These are phyloP conservation scores for Gossypium arboreum DNA, from an alignment of 345 rosid species.

Conservation along the genomic window DNA sequence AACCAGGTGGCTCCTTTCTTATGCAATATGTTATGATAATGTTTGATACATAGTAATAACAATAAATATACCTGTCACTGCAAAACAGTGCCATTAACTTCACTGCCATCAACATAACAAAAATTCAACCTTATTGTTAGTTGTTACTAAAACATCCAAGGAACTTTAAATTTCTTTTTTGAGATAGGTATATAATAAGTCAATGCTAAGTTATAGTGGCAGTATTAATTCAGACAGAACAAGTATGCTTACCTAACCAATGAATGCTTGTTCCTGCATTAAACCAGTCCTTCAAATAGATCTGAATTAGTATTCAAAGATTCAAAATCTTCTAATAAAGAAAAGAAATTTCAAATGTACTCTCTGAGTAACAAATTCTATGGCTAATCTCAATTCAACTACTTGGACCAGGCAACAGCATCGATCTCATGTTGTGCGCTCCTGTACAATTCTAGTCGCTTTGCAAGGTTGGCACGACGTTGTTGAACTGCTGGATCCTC, in stretches of 20 bases:
- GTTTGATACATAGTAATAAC: neutral
- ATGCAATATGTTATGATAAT: neutral
- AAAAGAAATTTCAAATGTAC: no score
- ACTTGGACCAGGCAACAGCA: slow-evolving; percentile 88
- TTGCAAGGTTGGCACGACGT: slow-evolving; percentile 57
- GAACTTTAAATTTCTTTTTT: neutral
- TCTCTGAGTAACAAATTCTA: neutral
- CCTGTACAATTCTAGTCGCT: slow-evolving; percentile 85
- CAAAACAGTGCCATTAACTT: neutral
- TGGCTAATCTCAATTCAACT: slow-evolving; percentile 3
- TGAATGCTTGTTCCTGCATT: neutral
- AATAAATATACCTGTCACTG: neutral
- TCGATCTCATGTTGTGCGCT: slow-evolving; percentile 87
- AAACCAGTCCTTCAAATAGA: neutral
- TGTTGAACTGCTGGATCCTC: slow-evolving; percentile 90
- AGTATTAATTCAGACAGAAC: neutral
- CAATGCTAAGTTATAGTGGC: neutral
- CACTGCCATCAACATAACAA: neutral
- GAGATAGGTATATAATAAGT: neutral
- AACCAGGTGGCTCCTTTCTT: neutral
- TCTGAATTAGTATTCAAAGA: neutral
- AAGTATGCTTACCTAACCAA: neutral
- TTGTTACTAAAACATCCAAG: neutral
- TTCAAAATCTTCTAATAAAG: no score
- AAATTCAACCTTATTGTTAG: neutral